These are phyloP conservation scores for Olyra latifolia DNA, from an alignment of 176 grass and related monocot species.

Conservation along the genomic window DNA sequence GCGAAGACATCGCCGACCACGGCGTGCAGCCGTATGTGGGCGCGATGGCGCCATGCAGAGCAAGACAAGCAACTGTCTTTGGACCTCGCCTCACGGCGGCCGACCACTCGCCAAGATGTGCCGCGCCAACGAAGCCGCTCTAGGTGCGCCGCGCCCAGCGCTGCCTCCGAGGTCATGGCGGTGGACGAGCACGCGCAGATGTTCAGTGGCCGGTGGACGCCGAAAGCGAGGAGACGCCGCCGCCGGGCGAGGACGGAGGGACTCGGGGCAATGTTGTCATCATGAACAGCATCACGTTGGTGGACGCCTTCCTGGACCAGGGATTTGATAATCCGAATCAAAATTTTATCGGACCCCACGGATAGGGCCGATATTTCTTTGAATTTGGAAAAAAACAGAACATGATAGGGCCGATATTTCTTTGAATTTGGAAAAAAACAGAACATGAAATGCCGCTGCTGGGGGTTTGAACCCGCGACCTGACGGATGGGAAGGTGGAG, in stretches of 20 bases:
- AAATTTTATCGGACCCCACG: too few species aligned
- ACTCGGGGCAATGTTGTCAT: conserved; percentile 78
- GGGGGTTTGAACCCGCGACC: too few species aligned
- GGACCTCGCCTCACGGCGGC: conserved; percentile 74
- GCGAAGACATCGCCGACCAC: conserved; percentile 15
- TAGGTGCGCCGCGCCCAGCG: not conserved
- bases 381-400: too few species aligned
- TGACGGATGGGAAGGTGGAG: too few species aligned
- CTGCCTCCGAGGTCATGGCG: conserved; percentile 42
- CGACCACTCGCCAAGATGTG: conserved; percentile 68
- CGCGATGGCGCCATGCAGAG: conserved; percentile 53
- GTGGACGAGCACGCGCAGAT: conserved; percentile 58
- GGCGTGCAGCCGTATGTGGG: conserved; percentile 24
- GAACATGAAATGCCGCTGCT: too few species aligned
- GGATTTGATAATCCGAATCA: too few species aligned
- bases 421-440: too few species aligned
- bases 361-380: too few species aligned
- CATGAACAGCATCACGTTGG: conserved; percentile 95
- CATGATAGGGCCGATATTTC: too few species aligned
- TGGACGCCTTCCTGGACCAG: conserved; percentile 91
- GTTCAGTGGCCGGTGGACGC: conserved; percentile 68
- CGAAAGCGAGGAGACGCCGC: conserved; percentile 34
- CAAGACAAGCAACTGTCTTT: conserved; percentile 67
- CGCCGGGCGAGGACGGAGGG: conserved; percentile 53
- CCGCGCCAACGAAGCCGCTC: too few species aligned